These are phyloP conservation scores for Lepidium aucheri DNA, from an alignment of 345 rosid genomes.

Conservation along the genomic window DNA sequence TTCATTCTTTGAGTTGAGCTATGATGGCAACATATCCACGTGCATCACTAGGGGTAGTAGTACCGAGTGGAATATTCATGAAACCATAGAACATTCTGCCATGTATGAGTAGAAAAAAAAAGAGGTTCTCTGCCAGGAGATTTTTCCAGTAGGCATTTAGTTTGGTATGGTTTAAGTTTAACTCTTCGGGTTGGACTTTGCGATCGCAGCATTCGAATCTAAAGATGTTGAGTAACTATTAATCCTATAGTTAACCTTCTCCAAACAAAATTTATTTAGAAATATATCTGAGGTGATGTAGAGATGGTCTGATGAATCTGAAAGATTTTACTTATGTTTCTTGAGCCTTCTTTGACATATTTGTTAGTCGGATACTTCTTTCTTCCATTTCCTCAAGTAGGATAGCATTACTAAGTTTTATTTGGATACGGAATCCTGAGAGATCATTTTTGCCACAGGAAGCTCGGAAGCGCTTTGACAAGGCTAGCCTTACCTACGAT, in stretches of 20 bases:
- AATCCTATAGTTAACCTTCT: not conserved
- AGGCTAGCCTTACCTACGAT: constrained; percentile 85
- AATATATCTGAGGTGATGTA: not conserved
- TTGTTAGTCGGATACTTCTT: constrained; percentile 10
- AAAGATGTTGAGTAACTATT: not conserved
- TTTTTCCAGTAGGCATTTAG: not conserved
- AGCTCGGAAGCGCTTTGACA: constrained; percentile 94
- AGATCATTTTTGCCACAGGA: constrained; percentile 52
- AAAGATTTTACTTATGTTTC: not conserved
- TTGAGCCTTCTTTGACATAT: not conserved
- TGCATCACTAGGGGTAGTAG: not conserved
- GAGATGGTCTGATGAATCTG: not conserved
- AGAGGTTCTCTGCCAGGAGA: not conserved
- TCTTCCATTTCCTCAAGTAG: not conserved
- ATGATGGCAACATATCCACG: not conserved
- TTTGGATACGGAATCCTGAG: constrained; percentile 13
- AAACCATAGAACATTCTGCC: not conserved
- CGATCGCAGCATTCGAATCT: not conserved
- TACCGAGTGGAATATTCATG: not conserved
- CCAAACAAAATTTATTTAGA: not conserved
- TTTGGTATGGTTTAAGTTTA: not conserved
- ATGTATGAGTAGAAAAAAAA: not conserved
- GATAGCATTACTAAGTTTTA: constrained; percentile 1
- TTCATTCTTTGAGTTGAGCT: not conserved
- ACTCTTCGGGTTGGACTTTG: not conserved